These are phyloP conservation scores for Backusella mclennaniae DNA, from an alignment of 192 early-diverging fungal species.

Conservation along the genomic window DNA sequence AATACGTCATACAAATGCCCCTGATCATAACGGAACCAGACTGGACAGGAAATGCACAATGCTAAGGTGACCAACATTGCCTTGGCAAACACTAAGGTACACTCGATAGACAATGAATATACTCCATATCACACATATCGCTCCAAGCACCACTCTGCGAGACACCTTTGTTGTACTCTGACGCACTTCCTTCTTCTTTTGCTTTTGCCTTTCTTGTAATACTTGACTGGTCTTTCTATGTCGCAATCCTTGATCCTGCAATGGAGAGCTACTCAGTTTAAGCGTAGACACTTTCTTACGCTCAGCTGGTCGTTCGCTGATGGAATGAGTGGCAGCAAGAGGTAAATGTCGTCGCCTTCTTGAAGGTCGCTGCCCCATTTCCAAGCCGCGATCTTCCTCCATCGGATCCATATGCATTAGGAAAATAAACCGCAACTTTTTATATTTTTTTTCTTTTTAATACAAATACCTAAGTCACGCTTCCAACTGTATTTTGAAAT, in stretches of 20 bases:
- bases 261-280: neutral
- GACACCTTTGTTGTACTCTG: neutral
- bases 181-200: neutral
- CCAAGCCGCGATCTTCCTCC: neutral
- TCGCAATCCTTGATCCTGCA: neutral
- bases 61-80: neutral
- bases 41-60: neutral
- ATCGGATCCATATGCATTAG: neutral
- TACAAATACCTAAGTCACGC: neutral
- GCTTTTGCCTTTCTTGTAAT: neutral
- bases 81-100: neutral
- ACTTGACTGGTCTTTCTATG: neutral
- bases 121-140: neutral
- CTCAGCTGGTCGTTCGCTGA: neutral
- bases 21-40: neutral
- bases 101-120: neutral
- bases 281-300: neutral
- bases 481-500: neutral
- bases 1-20: conserved; percentile 1
- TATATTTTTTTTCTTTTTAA: neutral
- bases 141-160: neutral
- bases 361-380: conserved; percentile 13
- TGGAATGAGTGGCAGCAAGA: neutral
- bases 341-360: conserved; percentile 17
- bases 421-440: neutral